These are phyloP conservation scores for Calonectria montana DNA, from an alignment of 2,329 filamentous ascomycete genomes.

Conservation along the genomic window DNA sequence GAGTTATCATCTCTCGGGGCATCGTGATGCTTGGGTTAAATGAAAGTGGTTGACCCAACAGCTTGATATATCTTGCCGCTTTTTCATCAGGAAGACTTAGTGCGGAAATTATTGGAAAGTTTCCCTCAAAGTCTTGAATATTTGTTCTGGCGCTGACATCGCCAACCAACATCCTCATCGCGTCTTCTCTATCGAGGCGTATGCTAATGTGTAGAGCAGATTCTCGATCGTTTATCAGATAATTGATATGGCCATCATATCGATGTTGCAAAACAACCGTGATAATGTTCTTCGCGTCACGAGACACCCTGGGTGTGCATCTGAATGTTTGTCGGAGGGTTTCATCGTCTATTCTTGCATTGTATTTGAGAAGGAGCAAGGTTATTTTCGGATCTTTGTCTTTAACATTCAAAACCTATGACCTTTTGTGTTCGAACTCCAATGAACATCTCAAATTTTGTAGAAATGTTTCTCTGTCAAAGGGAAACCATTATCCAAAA, in stretches of 20 bases:
- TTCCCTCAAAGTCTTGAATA: neutral
- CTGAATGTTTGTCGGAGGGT: neutral
- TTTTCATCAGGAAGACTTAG: neutral
- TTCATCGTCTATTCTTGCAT: neutral
- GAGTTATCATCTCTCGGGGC: neutral
- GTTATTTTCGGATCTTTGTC: neutral
- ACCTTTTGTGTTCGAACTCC: neutral
- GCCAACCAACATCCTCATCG: neutral
- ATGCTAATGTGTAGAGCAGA: neutral
- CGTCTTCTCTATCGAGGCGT: neutral
- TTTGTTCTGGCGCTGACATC: neutral
- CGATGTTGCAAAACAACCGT: neutral
- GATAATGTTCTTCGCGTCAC: neutral
- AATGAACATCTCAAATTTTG: neutral
- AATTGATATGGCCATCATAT: neutral
- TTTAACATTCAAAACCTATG: neutral
- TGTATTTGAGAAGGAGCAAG: neutral
- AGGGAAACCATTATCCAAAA: neutral
- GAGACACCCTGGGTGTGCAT: neutral
- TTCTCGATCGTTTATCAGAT: neutral
- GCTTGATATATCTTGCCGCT: neutral
- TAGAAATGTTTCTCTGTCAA: neutral
- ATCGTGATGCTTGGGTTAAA: neutral
- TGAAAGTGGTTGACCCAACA: neutral
- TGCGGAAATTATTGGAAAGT: neutral